A percentile compares a stretch with the other conserved stretches of the same genome.
phyloP scores from a whole-genome alignment of 2,329 filamentous ascomycete genomes.

The Pyricularia sp. region DNA sequence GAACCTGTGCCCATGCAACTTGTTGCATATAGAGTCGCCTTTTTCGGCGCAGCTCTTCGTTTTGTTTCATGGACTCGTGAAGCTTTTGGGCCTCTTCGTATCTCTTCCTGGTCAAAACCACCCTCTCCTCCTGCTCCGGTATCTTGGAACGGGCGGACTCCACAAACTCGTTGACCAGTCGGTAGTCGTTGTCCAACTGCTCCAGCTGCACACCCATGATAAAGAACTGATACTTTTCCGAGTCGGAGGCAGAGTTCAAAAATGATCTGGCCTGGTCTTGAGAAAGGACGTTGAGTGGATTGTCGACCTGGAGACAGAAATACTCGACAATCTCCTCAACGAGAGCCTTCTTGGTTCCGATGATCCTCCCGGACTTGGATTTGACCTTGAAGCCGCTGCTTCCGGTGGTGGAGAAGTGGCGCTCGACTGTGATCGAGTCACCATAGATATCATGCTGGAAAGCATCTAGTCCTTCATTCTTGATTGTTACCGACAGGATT shows the following conservation, averaged over 20 bases:
- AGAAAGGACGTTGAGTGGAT: constrained; percentile 88
- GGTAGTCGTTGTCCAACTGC: constrained; percentile 83
- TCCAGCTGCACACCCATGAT: constrained; percentile 89
- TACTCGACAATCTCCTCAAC: constrained; percentile 90
- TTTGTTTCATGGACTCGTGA: constrained; percentile 51
- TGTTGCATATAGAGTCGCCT: constrained; percentile 49
- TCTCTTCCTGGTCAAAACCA: constrained; percentile 44
- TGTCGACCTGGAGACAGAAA: constrained; percentile 88
- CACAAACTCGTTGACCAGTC: constrained; percentile 64
- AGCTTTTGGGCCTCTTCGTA: constrained; percentile 50
- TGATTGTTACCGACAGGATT: constrained; percentile 70
- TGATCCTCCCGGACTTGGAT: constrained; percentile 50
- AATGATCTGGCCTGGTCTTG: constrained; percentile 94
- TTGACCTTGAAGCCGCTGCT: constrained; percentile 80
- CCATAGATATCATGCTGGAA: constrained; percentile 77
- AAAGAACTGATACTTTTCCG: constrained; percentile 93
- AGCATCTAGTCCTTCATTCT: constrained; percentile 75
- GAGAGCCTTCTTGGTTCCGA: constrained; percentile 75
- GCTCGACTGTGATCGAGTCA: constrained; percentile 76
- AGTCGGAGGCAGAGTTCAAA: constrained; percentile 67
- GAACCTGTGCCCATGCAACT: constrained; percentile 78
- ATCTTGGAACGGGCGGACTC: constrained; percentile 58
- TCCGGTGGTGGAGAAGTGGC: constrained; percentile 66
- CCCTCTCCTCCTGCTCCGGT: constrained; percentile 45
- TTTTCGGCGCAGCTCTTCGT: constrained; percentile 49